A percentile compares a stretch with the other conserved stretches of the same genome.
Conservation (phyloP, 2,329 filamentous ascomycete genomes). For the Juglanconis oblonga region DNA sequence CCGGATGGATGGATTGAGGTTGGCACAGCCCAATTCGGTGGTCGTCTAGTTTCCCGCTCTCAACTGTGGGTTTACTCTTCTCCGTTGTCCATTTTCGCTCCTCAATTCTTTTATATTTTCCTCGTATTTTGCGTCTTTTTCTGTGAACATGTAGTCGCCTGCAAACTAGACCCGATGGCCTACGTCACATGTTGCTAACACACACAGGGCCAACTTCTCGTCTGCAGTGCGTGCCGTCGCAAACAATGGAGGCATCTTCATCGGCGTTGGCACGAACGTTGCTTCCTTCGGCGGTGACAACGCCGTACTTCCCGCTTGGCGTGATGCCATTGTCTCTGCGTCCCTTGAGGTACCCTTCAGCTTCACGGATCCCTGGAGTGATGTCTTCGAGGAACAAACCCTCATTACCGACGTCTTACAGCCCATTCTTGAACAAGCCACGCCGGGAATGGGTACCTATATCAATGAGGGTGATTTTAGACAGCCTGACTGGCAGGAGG, state of each 20-base stretch:
- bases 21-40: constrained; percentile 31
- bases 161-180: too few relatives aligned
- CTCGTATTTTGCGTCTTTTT: too few relatives aligned
- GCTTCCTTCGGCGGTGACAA: constrained; percentile 26
- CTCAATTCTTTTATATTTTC: too few relatives aligned
- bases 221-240: constrained; percentile 1
- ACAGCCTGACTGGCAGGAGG: constrained; percentile 41
- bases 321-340: constrained; percentile 31
- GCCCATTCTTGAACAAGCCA: constrained; percentile 27
- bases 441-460: constrained; percentile 43
- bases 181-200: neutral
- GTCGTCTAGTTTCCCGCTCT: constrained; percentile 32
- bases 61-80: constrained; percentile 3
- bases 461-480: constrained; percentile 51
- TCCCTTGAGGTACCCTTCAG: constrained; percentile 28
- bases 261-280: constrained; percentile 16
- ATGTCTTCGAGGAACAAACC: constrained; percentile 25
- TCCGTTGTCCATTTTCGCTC: too few relatives aligned
- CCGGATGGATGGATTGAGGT: constrained; percentile 33
- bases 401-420: constrained; percentile 30
- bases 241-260: constrained; percentile 14
- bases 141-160: too few relatives aligned
- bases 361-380: constrained; percentile 21
- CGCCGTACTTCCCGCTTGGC: constrained; percentile 37
- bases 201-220: constrained; percentile 6